Evolutionary conservation across 176 grass and related monocot species (phyloP), one percentile per base, ranked within the genome.

Genomic region (Calamus simplicifolius): DNA sequence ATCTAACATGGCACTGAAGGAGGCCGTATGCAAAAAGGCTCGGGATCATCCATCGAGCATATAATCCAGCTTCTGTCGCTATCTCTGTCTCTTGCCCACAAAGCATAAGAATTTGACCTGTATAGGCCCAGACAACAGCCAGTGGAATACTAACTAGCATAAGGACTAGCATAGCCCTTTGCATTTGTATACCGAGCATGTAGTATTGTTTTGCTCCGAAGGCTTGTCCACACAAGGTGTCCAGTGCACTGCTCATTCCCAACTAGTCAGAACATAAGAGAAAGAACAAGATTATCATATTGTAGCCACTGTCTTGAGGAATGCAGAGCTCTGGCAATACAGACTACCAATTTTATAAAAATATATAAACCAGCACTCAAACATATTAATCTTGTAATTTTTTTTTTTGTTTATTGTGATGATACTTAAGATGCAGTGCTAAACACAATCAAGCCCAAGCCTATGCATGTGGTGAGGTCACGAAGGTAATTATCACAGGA

Each of bases 1-100:
- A 89, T 27, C 77, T 84, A 25, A 74, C 76, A 68, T 77, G 79
- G 60, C 87, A 86, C 54, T 83, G 87, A 12, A 91, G 75, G 5
- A 78, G 80, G 0, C 77, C 81, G 14, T 85, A 94, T 3, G 79
- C 74, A 16, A 88, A 88, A 15, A 85, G 66, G 0, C 77, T 59
- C 0, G 89, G 89, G 43, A 88, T 85, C 84, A 94, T 73, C 89
- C 89, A 94, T 48, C 68, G 75, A 59, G 83, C 70, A 66, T 81
- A 85, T 52, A 69, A 73, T 17, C 89, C 84, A 2, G 89, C 89
- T 48, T 80, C 81, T 8, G 51, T 62, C 8, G 89, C 77, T 27
- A 95, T 95, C 25, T 88, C 84, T 2, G 67, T 48, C 43, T 80
- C 74, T 76, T 88, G 89, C 35, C 89, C 78, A 13, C 79, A 80